Conservation (phyloP, 2,329 filamentous ascomycete genomes). For the Fusarium sp. region DNA sequence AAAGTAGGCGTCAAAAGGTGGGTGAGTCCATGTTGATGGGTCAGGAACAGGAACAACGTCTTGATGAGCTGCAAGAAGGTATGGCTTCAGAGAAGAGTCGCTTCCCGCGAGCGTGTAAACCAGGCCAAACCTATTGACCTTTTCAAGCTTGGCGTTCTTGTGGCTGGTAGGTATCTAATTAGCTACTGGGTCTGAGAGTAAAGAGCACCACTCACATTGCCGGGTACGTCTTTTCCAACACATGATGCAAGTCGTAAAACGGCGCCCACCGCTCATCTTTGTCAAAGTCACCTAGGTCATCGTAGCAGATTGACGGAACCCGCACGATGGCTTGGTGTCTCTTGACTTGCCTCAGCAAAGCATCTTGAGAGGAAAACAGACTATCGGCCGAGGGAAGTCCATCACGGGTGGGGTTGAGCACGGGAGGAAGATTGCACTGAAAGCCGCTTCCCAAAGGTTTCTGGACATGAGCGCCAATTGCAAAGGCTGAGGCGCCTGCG, state of each 20-base stretch:
- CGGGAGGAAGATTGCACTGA: conserved; percentile 49
- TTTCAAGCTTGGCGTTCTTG: conserved; percentile 58
- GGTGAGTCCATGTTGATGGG: conserved; percentile 57
- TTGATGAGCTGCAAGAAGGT: conserved; percentile 56
- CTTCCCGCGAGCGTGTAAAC: conserved; percentile 68
- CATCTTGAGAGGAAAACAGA: conserved; percentile 48
- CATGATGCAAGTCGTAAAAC: conserved; percentile 61
- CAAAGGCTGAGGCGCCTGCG: conserved; percentile 22
- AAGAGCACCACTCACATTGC: conserved; percentile 50
- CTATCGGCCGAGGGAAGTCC: conserved; percentile 45
- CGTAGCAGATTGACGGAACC: conserved; percentile 65
- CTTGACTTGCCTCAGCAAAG: conserved; percentile 54
- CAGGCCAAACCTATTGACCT: conserved; percentile 70
- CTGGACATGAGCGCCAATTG: conserved; percentile 22
- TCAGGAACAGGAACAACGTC: conserved; percentile 57
- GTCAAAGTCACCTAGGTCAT: conserved; percentile 65
- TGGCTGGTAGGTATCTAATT: conserved; percentile 44
- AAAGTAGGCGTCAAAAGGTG: conserved; percentile 55
- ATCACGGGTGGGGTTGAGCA: conserved; percentile 45
- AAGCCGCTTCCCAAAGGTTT: conserved; percentile 35
- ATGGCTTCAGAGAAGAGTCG: conserved; percentile 58
- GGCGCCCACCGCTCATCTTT: conserved; percentile 65
- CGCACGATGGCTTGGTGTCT: conserved; percentile 66
- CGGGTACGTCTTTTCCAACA: conserved; percentile 62
- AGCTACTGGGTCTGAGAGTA: neutral